phyloP scores from a whole-genome alignment of 371 early-diverging fungal species.

The Saksenaea oblongispora region DNA sequence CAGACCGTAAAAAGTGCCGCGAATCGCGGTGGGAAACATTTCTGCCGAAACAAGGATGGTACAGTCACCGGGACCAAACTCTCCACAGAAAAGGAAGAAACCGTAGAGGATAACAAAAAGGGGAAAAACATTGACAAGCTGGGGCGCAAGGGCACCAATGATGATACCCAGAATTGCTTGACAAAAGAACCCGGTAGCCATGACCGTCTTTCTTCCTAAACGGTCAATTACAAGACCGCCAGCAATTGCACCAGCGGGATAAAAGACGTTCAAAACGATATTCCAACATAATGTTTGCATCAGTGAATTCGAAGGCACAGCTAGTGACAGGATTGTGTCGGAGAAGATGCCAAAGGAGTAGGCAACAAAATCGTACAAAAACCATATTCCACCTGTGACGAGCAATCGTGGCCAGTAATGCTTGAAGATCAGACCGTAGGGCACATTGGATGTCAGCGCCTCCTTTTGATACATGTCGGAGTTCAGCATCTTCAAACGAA shows the following conservation, averaged over 20 bases:
- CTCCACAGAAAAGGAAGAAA: constrained; percentile 55
- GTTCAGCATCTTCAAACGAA: constrained; percentile 58
- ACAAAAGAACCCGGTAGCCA: constrained; percentile 54
- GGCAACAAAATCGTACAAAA: constrained; percentile 61
- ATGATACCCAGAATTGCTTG: constrained; percentile 54
- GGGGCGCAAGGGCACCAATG: constrained; percentile 46
- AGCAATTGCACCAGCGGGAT: constrained; percentile 50
- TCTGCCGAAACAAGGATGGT: constrained; percentile 53
- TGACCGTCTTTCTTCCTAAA: constrained; percentile 53
- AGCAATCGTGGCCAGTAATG: constrained; percentile 58
- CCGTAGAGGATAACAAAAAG: constrained; percentile 60
- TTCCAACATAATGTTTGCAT: constrained; percentile 48
- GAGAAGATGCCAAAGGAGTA: constrained; percentile 61
- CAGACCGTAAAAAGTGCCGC: constrained; percentile 60
- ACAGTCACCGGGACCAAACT: constrained; percentile 62
- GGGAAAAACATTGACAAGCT: constrained; percentile 44
- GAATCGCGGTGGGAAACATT: constrained; percentile 60
- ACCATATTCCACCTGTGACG: constrained; percentile 60
- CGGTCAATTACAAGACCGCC: constrained; percentile 52
- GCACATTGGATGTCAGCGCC: constrained; percentile 51
- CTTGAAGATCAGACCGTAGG: constrained; percentile 54
- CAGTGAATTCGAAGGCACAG: constrained; percentile 23
- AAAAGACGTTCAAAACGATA: constrained; percentile 54
- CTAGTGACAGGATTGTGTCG: constrained; percentile 27
- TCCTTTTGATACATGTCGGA: constrained; percentile 49